These are phyloP conservation scores for Pleurotus pulmonarius DNA, from an alignment of 768 basidiomycete species.

Conservation along the genomic window DNA sequence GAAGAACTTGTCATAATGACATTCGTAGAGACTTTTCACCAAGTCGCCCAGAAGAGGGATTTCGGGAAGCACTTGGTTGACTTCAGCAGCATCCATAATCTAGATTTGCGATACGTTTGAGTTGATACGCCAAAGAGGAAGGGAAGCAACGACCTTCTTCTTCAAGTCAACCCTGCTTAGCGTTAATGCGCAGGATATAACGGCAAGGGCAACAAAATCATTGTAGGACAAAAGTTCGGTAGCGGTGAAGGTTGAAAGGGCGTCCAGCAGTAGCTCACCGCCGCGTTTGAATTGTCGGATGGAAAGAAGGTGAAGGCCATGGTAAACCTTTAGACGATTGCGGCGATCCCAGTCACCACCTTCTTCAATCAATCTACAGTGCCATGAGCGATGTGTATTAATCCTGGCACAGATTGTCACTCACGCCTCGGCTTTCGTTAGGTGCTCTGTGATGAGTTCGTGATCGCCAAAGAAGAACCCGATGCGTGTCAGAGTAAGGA, in stretches of 20 bases:
- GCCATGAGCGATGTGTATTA: too few relatives aligned
- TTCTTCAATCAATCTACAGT: slow-evolving; percentile 75
- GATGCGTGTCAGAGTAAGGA: slow-evolving; percentile 82
- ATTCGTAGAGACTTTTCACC: slow-evolving; percentile 85
- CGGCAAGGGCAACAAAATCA: slow-evolving; percentile 83
- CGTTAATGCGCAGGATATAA: slow-evolving; percentile 74
- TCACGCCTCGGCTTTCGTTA: slow-evolving; percentile 79
- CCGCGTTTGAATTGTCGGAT: slow-evolving; percentile 90
- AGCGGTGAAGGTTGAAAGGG: slow-evolving; percentile 92
- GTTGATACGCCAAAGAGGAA: neutral
- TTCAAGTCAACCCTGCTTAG: slow-evolving; percentile 84
- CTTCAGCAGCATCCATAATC: slow-evolving; percentile 87
- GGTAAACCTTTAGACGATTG: slow-evolving; percentile 95
- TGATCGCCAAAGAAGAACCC: slow-evolving; percentile 89
- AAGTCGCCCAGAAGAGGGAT: slow-evolving; percentile 80
- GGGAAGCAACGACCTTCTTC: slow-evolving; percentile 61
- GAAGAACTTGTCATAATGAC: slow-evolving; percentile 95
- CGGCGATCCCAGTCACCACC: slow-evolving; percentile 98
- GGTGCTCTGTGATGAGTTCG: slow-evolving; percentile 61
- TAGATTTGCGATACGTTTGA: slow-evolving; percentile 23
- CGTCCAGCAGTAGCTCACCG: slow-evolving; percentile 84
- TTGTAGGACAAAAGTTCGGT: slow-evolving; percentile 86
- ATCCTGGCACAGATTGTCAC: slow-evolving; percentile 19
- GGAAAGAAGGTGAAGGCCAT: slow-evolving; percentile 78
- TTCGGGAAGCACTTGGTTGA: slow-evolving; percentile 79